These are phyloP conservation scores for Trichoderma hamatum DNA, from an alignment of 2,329 filamentous ascomycete species.

Conservation along the genomic window DNA sequence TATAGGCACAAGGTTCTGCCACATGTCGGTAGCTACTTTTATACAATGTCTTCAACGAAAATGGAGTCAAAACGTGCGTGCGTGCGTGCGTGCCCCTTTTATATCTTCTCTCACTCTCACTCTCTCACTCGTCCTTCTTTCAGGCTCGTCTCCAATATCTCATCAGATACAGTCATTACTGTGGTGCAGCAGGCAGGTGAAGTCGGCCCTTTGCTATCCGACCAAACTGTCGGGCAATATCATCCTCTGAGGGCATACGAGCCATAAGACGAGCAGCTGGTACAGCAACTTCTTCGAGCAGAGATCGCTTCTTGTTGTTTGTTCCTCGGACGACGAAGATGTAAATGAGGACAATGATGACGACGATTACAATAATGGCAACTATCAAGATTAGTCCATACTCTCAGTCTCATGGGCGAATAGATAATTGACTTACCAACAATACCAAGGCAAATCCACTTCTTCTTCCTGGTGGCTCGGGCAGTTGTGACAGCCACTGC, in stretches of 20 bases:
- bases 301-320: slow-evolving; percentile 38
- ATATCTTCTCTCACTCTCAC: neutral
- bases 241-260: neutral
- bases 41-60: slow-evolving; percentile 30
- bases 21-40: slow-evolving; percentile 29
- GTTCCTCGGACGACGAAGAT: slow-evolving; percentile 46
- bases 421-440: slow-evolving; percentile 50
- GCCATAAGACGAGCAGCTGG: neutral
- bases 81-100: neutral
- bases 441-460: slow-evolving; percentile 93
- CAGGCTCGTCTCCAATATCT: neutral
- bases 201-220: slow-evolving; percentile 7
- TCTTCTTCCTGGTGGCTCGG: slow-evolving; percentile 81
- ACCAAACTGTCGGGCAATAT: neutral
- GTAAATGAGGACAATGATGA: slow-evolving; percentile 55
- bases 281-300: slow-evolving; percentile 31
- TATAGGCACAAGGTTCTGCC: slow-evolving; percentile 24
- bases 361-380: slow-evolving; percentile 56
- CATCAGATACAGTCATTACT: neutral
- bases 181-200: slow-evolving; percentile 17
- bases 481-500: slow-evolving; percentile 81
- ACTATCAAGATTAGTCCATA: slow-evolving; percentile 46
- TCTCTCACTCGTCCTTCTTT: neutral
- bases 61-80: slow-evolving; percentile 12
- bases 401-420: neutral